Base-by-base conservation (phyloP, 345 rosid species). In the Hibiscus tridactylites region DNA sequence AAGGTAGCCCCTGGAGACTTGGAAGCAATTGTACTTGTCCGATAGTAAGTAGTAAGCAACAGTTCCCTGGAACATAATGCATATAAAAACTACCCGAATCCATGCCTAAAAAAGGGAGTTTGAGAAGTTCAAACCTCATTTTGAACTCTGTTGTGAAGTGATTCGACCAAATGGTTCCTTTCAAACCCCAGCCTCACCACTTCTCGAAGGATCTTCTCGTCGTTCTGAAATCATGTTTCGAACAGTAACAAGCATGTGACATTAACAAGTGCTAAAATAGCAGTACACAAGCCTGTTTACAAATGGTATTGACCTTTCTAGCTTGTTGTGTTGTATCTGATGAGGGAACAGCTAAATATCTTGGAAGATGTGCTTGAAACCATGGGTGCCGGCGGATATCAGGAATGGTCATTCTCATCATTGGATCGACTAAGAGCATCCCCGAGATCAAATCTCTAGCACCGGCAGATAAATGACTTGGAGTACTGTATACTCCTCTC, bases 371-470 rank as follows among this genome's bases (percentile, higher is more conserved):
- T 69, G 81, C 86, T 75, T 85, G 88, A 82, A 95, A 95, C 99
- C 99, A 95, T 19, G 75, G 86, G 71, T 92, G 97, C 73, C 86
- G 96, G 70, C 88, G 92, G 75, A 95, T 90, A 79, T 95, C 97
- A 53, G 96, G 92, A 71, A 95, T 90, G 4, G 87, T 86, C 70
- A 90, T 79, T 78, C 99, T 88, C 82, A 87, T 92, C 84, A 89
- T 81, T 60, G 98, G 98, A 57, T 95, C 96, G 74, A 92, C 98
- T 42, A 89, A 83, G 65, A 95, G 96, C 96, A 95, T 88, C 84
- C 91, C 82, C 76, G 93, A 93, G 73, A 95, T 95, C 78, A 95
- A 78, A 80, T 90, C 96, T 82, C 93, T 87, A 64, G 99, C 94
- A 15, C 93, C 92, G 16, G 82, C 77, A 42, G 99, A 86, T 73